Evolutionary conservation across 1,284 basidiomycete species (phyloP).

Genomic region (Pyrrhoderma noxium): DNA sequence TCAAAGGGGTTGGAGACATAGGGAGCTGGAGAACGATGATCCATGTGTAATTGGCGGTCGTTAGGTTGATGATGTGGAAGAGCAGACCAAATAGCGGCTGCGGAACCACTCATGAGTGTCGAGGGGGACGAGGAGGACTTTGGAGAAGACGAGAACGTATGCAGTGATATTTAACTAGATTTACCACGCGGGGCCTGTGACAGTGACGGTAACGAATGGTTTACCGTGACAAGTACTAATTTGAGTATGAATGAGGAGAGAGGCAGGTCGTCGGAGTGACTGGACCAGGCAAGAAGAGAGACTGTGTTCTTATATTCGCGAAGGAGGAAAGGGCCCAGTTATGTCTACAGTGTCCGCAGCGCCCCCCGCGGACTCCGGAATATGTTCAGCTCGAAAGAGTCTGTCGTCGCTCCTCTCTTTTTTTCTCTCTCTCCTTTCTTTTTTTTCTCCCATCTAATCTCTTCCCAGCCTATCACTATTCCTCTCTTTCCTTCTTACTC

Average conservation of each 20-base stretch:
- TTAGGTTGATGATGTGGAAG: constrained; percentile 13
- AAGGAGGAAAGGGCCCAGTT: too few relatives aligned
- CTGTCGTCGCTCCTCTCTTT: neutral
- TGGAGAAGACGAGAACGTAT: neutral
- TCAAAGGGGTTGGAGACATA: constrained; percentile 25
- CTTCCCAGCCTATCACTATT: neutral
- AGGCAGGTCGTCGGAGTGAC: too few relatives aligned
- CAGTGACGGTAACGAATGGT: too few relatives aligned
- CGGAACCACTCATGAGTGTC: constrained; percentile 17
- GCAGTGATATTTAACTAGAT: too few relatives aligned
- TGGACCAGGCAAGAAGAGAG: too few relatives aligned
- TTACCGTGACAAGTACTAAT: too few relatives aligned
- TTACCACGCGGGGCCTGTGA: too few relatives aligned
- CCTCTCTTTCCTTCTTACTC: neutral
- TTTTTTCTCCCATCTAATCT: neutral
- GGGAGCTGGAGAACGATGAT: constrained; percentile 24
- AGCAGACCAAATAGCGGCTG: constrained; percentile 16
- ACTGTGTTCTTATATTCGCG: too few relatives aligned
- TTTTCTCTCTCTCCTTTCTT: neutral
- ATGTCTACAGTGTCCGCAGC: too few relatives aligned
- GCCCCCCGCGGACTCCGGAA: too few relatives aligned
- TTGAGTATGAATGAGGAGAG: too few relatives aligned
- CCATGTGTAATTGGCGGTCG: constrained; percentile 11
- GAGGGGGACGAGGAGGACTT: constrained; percentile 3
- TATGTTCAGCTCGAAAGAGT: too few relatives aligned